phyloP scores from a whole-genome alignment of 345 rosid genomes.

The Sapria himalayana region DNA sequence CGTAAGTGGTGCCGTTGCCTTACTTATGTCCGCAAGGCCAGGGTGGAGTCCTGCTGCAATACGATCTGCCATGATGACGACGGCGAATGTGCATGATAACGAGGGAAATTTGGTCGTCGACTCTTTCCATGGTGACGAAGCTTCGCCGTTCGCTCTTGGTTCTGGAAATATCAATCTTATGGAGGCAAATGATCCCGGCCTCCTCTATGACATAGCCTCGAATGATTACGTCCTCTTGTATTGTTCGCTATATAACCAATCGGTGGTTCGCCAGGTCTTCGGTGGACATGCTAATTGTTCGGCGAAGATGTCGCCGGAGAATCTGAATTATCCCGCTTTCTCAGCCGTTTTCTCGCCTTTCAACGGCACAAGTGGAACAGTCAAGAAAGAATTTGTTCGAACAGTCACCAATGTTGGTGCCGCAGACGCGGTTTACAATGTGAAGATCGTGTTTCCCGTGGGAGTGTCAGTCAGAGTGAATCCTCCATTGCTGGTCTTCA shows the following conservation, averaged over 20 bases:
- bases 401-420: conserved; percentile 12
- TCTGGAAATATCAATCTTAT: conserved; percentile 12
- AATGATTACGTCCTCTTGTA: conserved; percentile 19
- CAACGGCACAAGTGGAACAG: conserved; percentile 1
- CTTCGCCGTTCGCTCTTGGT: conserved; percentile 7
- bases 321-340: conserved; percentile 24
- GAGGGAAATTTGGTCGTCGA: conserved; percentile 3
- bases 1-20: conserved; percentile 13
- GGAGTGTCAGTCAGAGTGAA: conserved; percentile 11
- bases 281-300: conserved; percentile 11
- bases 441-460: background rate
- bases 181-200: conserved; percentile 11
- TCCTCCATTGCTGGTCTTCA: conserved; percentile 8
- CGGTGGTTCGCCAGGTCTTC: conserved; percentile 7
- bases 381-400: conserved; percentile 11
- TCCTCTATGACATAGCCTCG: conserved; percentile 9
- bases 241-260: conserved; percentile 19
- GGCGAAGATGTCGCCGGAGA: conserved; percentile 6
- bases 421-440: background rate
- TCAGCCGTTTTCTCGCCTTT: conserved; percentile 5
- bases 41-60: conserved; percentile 16
- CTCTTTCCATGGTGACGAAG: conserved; percentile 3
- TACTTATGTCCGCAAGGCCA: conserved; percentile 11
- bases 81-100: conserved; percentile 7
- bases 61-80: conserved; percentile 14